Evolutionary conservation across 2,329 filamentous ascomycete genomes (phyloP), one percentile per base, ranked within the genome.

Genomic region (Colletotrichum aenigma): DNA sequence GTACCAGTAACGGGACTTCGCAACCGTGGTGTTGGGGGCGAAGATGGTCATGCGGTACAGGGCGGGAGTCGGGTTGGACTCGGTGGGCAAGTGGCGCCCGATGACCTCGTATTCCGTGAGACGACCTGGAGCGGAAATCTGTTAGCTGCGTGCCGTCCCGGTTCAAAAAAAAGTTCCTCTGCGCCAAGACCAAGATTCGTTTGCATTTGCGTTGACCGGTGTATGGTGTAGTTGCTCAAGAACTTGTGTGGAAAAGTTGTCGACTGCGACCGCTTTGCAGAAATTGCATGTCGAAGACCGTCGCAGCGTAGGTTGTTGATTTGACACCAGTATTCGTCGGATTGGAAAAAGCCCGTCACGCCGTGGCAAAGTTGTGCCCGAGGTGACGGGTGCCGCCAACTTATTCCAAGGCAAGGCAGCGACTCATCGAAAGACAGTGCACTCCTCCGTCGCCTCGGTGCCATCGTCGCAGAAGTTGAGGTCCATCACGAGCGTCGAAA

Each of bases 31-130:
- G 91, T 99, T 99, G 83, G 96, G 95, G 82, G 97, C 97, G 89
- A 99, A 99, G 89, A 99, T 98, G 88, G 96, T 96, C 97, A 99
- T 99, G 90, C 97, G 96, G 94, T 98, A 99, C 89, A 99, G 94
- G 91, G 97, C 96, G 84, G 97, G 97, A 85, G 95, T 95, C 85
- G 96, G 96, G 93, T 98, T 98, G 87, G 94, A 92, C 92, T 99
- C 97, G 86, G 94, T 95, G 90, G 97, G 97, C 94, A 99, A 90
- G 90, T 98, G 96, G 90, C 97, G 96, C 91, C 97, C 97, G 87
- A 99, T 98, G 92, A 99, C 96, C 94, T 98, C 97, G 93, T 98
- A 99, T 94, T 99, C 97, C 89, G 96, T 95, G 91, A 99, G 96
- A 93, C 97, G 97, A 95, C 96, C 97, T 99, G 88, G 64, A 64